Evolutionary conservation across 2,329 filamentous ascomycete species (phyloP).

Genomic region (Cytospora piceae): DNA sequence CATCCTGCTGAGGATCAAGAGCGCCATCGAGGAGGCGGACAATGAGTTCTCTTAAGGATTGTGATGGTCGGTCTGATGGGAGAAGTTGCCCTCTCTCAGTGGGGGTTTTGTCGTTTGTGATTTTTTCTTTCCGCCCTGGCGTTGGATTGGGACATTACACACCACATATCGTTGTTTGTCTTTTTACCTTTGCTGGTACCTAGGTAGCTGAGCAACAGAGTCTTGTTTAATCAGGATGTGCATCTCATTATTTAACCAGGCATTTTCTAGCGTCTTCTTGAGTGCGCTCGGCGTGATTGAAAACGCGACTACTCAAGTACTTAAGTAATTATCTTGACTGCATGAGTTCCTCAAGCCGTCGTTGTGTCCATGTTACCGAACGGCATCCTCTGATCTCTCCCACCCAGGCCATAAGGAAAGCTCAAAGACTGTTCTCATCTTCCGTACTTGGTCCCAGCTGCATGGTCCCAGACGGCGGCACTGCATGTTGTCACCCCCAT

Average conservation of each 20-base stretch:
- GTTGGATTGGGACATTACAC: conserved; percentile 5
- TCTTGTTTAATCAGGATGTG: background rate
- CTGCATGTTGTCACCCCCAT: background rate
- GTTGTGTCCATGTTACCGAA: too few species aligned
- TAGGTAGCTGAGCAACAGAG: conserved; percentile 3
- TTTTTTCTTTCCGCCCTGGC: background rate
- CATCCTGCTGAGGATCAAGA: conserved; percentile 81
- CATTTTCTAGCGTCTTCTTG: background rate
- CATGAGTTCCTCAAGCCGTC: too few species aligned
- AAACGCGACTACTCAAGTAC: too few species aligned
- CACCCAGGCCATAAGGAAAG: too few species aligned
- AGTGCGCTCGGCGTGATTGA: background rate
- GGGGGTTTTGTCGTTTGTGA: background rate
- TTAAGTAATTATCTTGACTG: too few species aligned
- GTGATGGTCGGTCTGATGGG: background rate
- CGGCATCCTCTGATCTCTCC: too few species aligned
- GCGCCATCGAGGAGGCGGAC: conserved; percentile 65
- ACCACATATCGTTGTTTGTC: background rate
- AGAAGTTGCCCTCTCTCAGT: background rate
- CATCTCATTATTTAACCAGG: background rate
- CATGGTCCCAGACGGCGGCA: too few species aligned
- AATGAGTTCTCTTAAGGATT: conserved; percentile 42
- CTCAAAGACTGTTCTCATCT: too few species aligned
- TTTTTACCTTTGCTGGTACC: conserved; percentile 5
- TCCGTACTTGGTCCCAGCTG: too few species aligned